A percentile compares a stretch with the other conserved stretches of the same genome.
Evolutionary conservation across 148 eudicot genomes (phyloP).

Genomic region (Rhododendron henanense): DNA sequence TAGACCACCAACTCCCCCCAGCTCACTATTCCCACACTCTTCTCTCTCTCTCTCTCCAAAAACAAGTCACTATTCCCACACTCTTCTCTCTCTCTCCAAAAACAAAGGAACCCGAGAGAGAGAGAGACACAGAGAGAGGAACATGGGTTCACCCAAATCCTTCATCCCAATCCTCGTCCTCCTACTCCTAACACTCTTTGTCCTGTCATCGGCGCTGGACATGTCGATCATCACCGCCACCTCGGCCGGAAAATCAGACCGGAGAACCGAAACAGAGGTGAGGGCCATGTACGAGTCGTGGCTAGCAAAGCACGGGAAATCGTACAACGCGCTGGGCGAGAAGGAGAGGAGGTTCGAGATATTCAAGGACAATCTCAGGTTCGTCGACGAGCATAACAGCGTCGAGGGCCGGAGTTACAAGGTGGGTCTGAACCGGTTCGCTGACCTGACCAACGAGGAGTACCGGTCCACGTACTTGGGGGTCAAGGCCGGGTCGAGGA

Average conservation of each 20-base stretch:
- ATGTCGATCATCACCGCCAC: conserved; percentile 33
- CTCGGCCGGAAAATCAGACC: not conserved
- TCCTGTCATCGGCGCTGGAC: conserved; percentile 28
- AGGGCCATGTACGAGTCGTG: conserved; percentile 26
- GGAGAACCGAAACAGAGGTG: not conserved
- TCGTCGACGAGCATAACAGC: conserved; percentile 27
- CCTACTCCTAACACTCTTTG: conserved; percentile 8
- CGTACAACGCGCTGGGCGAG: conserved; percentile 32
- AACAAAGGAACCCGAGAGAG: not conserved
- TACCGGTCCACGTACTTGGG: conserved; percentile 17
- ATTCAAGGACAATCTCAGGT: conserved; percentile 31
- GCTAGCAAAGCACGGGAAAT: conserved; percentile 26
- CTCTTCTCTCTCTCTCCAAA: not conserved
- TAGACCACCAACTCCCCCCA: not conserved
- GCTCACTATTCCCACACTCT: not conserved
- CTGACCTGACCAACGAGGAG: conserved; percentile 33
- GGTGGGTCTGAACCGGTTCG: conserved; percentile 28
- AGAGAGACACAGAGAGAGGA: not conserved
- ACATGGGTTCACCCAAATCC: not conserved
- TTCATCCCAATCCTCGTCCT: not conserved
- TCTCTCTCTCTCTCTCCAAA: not conserved
- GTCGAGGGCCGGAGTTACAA: conserved; percentile 9
- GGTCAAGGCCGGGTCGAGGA: conserved; percentile 12
- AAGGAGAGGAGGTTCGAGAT: conserved; percentile 29
- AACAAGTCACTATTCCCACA: not conserved